Conservation (phyloP, 2,329 filamentous ascomycete species). For the Decorospora gaudefroyi region DNA sequence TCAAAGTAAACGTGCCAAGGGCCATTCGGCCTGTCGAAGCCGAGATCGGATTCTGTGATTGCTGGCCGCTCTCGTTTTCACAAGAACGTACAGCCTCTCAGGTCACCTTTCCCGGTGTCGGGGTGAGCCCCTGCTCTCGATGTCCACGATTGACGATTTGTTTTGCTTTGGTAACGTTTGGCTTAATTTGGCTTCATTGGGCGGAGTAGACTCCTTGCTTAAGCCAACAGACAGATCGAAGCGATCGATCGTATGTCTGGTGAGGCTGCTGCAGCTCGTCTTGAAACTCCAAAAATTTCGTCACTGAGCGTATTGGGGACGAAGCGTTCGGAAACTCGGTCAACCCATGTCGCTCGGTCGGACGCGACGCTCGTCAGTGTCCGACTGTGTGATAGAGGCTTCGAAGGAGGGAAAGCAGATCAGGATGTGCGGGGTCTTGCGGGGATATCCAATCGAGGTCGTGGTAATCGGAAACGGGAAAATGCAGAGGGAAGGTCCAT, state of each 20-base stretch:
- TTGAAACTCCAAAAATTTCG: not conserved
- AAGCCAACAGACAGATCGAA: not conserved
- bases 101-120: slow-evolving; percentile 26
- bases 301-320: too few species aligned
- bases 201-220: slow-evolving; percentile 22
- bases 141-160: slow-evolving; percentile 8
- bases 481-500: too few species aligned
- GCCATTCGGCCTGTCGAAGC: slow-evolving; percentile 37
- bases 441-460: too few species aligned
- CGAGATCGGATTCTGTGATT: slow-evolving; percentile 26
- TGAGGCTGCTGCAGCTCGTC: too few species aligned
- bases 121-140: slow-evolving; percentile 38
- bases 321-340: too few species aligned
- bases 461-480: too few species aligned
- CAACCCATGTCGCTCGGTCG: not conserved
- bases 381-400: too few species aligned
- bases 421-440: too few species aligned
- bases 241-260: not conserved
- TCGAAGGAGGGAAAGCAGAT: too few species aligned
- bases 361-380: not conserved
- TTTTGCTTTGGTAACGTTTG: too few species aligned
- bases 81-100: slow-evolving; percentile 33
- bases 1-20: slow-evolving; percentile 40
- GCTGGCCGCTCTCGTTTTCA: slow-evolving; percentile 23
- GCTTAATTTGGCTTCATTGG: not conserved